Percentiles rank a stretch among this genome's conserved stretches.
Evolutionary conservation across 345 rosid species (phyloP).

Genomic region (Citrus sp.): DNA sequence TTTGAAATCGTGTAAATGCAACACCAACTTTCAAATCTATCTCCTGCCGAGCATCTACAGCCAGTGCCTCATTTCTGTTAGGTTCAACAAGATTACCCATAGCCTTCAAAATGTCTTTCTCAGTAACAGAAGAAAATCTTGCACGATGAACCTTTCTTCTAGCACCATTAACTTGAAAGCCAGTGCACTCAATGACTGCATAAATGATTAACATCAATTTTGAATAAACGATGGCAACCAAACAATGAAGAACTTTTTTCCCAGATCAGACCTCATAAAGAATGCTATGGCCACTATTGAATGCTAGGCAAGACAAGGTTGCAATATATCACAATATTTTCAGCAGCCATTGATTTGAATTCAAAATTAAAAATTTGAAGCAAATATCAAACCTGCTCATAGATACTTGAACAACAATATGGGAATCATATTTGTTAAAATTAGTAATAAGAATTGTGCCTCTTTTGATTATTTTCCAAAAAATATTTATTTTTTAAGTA

Average conservation of each 20-base stretch:
- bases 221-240: not conserved
- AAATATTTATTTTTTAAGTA: too few relatives aligned
- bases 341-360: not conserved
- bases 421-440: not conserved
- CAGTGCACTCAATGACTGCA: constrained; percentile 80
- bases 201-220: constrained; percentile 1
- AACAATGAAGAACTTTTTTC: not conserved
- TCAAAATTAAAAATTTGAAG: not conserved
- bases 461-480: not conserved
- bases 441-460: not conserved
- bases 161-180: constrained; percentile 53
- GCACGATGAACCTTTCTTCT: constrained; percentile 77
- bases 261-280: not conserved
- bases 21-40: constrained; percentile 99
- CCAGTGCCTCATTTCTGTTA: constrained; percentile 80
- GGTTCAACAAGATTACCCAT: constrained; percentile 85
- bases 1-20: constrained; percentile 93
- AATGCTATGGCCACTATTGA: not conserved
- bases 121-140: constrained; percentile 93
- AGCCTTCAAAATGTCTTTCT: constrained; percentile 83
- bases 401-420: not conserved
- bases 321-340: not conserved
- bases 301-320: not conserved
- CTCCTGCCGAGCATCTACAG: constrained; percentile 99
- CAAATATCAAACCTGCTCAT: not conserved